Base-by-base conservation (phyloP, 441 rosid genomes). In the Euphorbia celastroides region DNA sequence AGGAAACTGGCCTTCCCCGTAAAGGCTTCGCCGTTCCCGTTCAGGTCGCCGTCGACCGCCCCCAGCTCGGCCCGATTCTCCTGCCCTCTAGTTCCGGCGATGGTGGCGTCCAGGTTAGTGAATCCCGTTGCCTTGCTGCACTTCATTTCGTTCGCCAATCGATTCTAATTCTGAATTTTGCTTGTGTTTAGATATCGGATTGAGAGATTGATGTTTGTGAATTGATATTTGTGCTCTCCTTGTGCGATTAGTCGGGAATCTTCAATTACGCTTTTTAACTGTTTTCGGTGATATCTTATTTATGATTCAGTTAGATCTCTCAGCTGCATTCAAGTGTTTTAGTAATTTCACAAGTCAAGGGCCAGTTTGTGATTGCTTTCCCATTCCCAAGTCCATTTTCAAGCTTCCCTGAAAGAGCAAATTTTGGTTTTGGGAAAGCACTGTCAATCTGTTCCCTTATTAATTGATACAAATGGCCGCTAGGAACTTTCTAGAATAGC, bases 91-190 rank as follows among this genome's bases (percentile, higher is more conserved):
- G 66, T 14, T 73, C 93, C 66, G 79, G 80, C 28, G 88, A 87
- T 7, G 96, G 97, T 70, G 97, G 93, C 76, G 78, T 91, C 57
- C 97, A 91, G 96, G 97, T 91, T 25, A 5, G 57, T 44, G 44
- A 19, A 9, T 31, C 17, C 13, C 32, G 44, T 42, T 62, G 36
- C 57, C 19, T 31, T 14, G 28, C 1, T 27, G 5, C 2, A 20
- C 41, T 31, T 30, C 11, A 36, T 19, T 25, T 25, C 32, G 19
- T 65, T 61, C 36, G 14, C 8, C 56, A 0, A 4, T 26, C 27
- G 19, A 3, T 57, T 52, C 16, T 34, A 26, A 2, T 62, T 32
- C 27, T 71, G 10, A 20, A 11, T 63, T 38, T 14, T 9, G 12
- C 44, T 34, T 34, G 4, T 34, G 4, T 34, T 34, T 3, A 34